Conservation (phyloP, 176 grass and related monocot species). For the Oryza meridionalis region DNA sequence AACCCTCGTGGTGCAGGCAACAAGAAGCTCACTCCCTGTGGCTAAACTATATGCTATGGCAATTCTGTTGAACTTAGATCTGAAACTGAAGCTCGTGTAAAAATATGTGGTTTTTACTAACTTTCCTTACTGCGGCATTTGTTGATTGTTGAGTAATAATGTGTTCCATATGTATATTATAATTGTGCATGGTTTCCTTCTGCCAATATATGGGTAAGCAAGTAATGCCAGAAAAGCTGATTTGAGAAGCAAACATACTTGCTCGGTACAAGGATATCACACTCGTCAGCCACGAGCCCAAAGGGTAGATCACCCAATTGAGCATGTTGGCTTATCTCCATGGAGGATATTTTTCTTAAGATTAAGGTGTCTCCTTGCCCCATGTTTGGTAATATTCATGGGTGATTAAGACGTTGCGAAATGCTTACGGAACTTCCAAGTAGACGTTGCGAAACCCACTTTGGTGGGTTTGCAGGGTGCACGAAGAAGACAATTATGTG, state of each 20-base stretch:
- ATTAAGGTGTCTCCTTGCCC: neutral
- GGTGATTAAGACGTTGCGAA: no score
- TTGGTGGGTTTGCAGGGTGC: no score
- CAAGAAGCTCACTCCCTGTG: slow-evolving; percentile 96
- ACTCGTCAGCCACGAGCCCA: no score
- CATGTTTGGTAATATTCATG: no score
- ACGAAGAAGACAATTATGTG: no score
- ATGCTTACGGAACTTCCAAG: no score
- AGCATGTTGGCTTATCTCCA: neutral
- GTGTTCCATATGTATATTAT: neutral
- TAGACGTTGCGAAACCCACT: no score
- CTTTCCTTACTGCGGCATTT: neutral
- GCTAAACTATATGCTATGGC: slow-evolving; percentile 29
- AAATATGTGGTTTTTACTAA: neutral
- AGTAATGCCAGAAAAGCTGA: no score
- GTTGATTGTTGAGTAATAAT: neutral
- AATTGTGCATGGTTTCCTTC: neutral
- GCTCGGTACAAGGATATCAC: no score
- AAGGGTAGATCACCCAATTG: no score
- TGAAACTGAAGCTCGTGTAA: slow-evolving; percentile 22
- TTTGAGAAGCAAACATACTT: no score
- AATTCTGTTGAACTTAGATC: neutral
- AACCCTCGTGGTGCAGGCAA: slow-evolving; percentile 93
- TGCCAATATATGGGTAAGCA: no score
- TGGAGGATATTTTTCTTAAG: neutral